Evolutionary conservation across 129 eudicot genomes (phyloP).

Genomic region (Pulicaria dysenterica): DNA sequence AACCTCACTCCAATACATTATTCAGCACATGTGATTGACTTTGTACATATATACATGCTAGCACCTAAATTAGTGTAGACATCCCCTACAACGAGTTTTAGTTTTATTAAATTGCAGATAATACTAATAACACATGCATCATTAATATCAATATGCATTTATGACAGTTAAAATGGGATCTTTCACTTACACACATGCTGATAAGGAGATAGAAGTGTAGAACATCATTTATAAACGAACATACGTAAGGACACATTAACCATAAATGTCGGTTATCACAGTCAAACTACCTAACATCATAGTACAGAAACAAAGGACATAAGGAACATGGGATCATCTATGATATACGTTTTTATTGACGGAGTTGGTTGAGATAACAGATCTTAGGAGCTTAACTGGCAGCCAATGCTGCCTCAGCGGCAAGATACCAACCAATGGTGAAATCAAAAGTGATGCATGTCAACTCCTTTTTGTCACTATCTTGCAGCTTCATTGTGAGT

Average conservation of each 20-base stretch:
- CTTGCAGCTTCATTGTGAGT: constrained; percentile 56
- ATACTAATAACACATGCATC: constrained; percentile 2
- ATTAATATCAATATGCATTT: constrained; percentile 9
- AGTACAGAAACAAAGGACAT: constrained; percentile 21
- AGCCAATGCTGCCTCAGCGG: constrained; percentile 37
- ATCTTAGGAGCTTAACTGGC: constrained; percentile 34
- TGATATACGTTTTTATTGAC: constrained; percentile 9
- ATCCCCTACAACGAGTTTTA: neutral
- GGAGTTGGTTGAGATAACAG: neutral
- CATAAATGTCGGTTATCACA: constrained; percentile 11
- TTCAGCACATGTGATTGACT: constrained; percentile 10
- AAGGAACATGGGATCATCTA: constrained; percentile 16
- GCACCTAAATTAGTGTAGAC: neutral
- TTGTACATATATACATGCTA: neutral
- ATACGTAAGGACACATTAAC: constrained; percentile 14
- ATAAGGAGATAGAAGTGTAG: constrained; percentile 17
- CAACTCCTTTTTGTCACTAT: constrained; percentile 47
- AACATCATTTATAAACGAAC: constrained; percentile 7
- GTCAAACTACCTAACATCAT: constrained; percentile 30
- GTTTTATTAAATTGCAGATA: neutral
- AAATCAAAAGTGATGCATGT: constrained; percentile 61
- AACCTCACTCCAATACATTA: constrained; percentile 26
- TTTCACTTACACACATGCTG: neutral
- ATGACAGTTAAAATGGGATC: neutral
- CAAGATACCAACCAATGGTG: constrained; percentile 48